Conservation (phyloP, 306 rosid species). For the Pterocarpus santalinus region DNA sequence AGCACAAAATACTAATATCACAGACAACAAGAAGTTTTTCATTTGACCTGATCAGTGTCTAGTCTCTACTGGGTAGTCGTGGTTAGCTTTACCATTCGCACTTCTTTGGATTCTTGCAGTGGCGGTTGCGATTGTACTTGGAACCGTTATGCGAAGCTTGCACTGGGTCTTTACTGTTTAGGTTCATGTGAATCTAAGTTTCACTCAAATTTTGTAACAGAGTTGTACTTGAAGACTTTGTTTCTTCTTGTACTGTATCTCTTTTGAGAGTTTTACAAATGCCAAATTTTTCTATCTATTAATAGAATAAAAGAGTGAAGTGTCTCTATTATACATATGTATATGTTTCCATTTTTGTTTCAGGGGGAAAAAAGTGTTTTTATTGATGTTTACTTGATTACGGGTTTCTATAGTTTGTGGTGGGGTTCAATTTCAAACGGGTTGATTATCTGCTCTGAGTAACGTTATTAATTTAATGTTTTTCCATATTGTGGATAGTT, state of each 20-base stretch:
- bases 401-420: neutral
- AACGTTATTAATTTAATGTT: constrained; percentile 1
- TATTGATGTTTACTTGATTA: neutral
- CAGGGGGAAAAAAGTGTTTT: neutral
- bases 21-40: neutral
- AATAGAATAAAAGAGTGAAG: neutral
- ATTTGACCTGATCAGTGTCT: constrained; percentile 19
- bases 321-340: too few relatives aligned
- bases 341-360: too few relatives aligned
- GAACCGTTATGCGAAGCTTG: constrained; percentile 13
- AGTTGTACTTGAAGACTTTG: constrained; percentile 32
- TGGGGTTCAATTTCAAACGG: constrained; percentile 3
- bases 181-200: neutral
- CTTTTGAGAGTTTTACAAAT: neutral
- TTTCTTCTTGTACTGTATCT: constrained; percentile 29
- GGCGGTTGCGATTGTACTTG: constrained; percentile 14
- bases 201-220: neutral
- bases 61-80: constrained; percentile 7
- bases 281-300: neutral
- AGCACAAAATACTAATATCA: neutral
- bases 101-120: constrained; percentile 34
- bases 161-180: neutral
- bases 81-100: neutral
- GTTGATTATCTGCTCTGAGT: constrained; percentile 11
- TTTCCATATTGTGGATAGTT: constrained; percentile 22